Conservation (phyloP, 495 filamentous ascomycete genomes). For the Annulohypoxylon moriforme region DNA sequence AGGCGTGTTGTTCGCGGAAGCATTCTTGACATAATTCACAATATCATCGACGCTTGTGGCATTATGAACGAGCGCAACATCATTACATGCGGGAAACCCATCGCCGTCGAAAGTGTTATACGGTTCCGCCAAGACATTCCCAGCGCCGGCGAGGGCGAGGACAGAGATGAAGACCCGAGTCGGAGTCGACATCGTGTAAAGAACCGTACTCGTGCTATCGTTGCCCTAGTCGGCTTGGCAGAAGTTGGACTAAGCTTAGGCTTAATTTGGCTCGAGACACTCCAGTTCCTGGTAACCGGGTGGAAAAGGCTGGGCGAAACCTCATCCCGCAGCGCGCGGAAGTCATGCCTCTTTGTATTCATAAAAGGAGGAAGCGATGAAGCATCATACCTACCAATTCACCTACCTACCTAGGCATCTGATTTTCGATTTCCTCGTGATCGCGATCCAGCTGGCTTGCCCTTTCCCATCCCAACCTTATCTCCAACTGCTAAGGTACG, state of each 20-base stretch:
- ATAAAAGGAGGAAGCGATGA: constrained; percentile 7
- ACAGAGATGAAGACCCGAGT: constrained; percentile 22
- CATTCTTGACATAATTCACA: constrained; percentile 53
- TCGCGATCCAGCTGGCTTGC: constrained; percentile 9
- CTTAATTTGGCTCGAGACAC: constrained; percentile 7
- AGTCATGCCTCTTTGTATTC: constrained; percentile 30
- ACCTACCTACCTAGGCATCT: background rate
- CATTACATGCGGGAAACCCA: constrained; percentile 59
- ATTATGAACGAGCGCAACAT: constrained; percentile 56
- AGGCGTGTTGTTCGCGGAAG: constrained; percentile 47
- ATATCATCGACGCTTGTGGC: constrained; percentile 59
- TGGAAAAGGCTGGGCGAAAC: constrained; percentile 11
- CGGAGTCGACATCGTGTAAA: constrained; percentile 40
- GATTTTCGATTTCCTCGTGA: constrained; percentile 32
- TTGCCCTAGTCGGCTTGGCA: constrained; percentile 11
- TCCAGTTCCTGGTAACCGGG: constrained; percentile 10
- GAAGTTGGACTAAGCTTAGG: constrained; percentile 23
- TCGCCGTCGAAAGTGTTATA: constrained; percentile 64
- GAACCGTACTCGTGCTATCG: background rate
- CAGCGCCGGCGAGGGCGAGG: constrained; percentile 12
- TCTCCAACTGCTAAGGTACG: constrained; percentile 1
- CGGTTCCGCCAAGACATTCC: constrained; percentile 44
- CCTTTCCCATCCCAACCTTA: constrained; percentile 19
- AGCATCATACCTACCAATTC: background rate
- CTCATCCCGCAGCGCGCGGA: constrained; percentile 19